These are phyloP conservation scores for Populus trichocarpa DNA, from an alignment of 441 rosid species.

Conservation along the genomic window DNA sequence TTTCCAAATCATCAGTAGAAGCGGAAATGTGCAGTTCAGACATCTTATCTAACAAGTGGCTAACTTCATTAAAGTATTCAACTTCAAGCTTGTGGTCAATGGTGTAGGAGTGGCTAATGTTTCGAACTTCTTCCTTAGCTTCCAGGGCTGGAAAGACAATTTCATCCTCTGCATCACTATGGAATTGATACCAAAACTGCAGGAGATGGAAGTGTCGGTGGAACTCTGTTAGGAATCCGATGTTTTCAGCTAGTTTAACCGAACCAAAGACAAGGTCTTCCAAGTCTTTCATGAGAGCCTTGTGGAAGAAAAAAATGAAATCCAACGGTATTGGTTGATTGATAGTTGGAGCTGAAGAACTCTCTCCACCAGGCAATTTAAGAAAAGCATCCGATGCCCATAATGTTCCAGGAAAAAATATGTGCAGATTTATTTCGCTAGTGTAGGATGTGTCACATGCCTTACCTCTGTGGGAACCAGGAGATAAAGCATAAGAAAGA, in stretches of 20 bases:
- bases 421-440: constrained; percentile 43
- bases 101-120: constrained; percentile 62
- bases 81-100: constrained; percentile 73
- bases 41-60: constrained; percentile 61
- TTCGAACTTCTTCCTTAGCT: constrained; percentile 55
- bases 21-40: constrained; percentile 37
- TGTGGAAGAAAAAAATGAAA: constrained; percentile 76
- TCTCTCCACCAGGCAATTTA: constrained; percentile 34
- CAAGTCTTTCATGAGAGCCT: constrained; percentile 77
- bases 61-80: constrained; percentile 47
- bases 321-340: constrained; percentile 61
- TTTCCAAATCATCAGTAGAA: constrained; percentile 25
- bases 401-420: constrained; percentile 35
- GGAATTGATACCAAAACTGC: constrained; percentile 54
- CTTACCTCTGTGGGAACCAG: constrained; percentile 24
- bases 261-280: constrained; percentile 66
- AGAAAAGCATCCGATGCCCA: constrained; percentile 28
- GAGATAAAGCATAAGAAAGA: constrained; percentile 22
- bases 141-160: constrained; percentile 86
- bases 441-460: constrained; percentile 41
- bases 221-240: constrained; percentile 53
- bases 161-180: constrained; percentile 79
- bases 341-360: constrained; percentile 22
- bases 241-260: constrained; percentile 49
- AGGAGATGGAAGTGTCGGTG: constrained; percentile 52